phyloP scores from a whole-genome alignment of 169 alveolate species.

The Perkinsus chesapeaki region DNA sequence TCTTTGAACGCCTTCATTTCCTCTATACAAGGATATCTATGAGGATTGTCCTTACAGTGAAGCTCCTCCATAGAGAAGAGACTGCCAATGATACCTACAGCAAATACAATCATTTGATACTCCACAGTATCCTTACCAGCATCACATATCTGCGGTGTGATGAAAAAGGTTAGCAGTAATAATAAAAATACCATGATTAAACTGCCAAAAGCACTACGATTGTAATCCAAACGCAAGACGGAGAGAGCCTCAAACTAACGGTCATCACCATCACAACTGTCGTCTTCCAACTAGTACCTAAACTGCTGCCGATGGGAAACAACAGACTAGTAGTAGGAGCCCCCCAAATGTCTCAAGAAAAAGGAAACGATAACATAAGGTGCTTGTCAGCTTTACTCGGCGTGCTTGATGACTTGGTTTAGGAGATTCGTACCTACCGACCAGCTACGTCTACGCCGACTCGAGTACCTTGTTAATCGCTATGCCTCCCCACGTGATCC shows the following conservation, averaged over 20 bases:
- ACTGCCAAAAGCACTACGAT: background rate
- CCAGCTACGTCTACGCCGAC: background rate
- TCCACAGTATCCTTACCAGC: background rate
- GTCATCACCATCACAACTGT: background rate
- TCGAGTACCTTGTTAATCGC: no score
- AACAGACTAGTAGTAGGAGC: background rate
- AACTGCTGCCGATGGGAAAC: background rate
- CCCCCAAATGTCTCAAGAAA: background rate
- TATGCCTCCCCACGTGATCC: no score
- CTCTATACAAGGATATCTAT: background rate
- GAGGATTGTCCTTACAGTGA: background rate
- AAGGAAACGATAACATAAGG: background rate
- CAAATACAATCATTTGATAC: no score
- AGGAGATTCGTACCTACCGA: background rate
- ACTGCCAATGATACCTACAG: no score
- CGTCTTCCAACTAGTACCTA: background rate
- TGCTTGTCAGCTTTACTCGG: background rate
- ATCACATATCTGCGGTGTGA: background rate
- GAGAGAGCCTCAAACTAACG: background rate
- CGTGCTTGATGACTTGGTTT: background rate
- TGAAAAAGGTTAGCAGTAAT: background rate
- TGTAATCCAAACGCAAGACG: background rate
- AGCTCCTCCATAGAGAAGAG: background rate
- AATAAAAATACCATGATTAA: no score
- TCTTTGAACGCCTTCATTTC: background rate